Evolutionary conservation across 495 filamentous ascomycete species (phyloP), one percentile per base, ranked within the genome.

Genomic region (Penicillium samsonianum): DNA sequence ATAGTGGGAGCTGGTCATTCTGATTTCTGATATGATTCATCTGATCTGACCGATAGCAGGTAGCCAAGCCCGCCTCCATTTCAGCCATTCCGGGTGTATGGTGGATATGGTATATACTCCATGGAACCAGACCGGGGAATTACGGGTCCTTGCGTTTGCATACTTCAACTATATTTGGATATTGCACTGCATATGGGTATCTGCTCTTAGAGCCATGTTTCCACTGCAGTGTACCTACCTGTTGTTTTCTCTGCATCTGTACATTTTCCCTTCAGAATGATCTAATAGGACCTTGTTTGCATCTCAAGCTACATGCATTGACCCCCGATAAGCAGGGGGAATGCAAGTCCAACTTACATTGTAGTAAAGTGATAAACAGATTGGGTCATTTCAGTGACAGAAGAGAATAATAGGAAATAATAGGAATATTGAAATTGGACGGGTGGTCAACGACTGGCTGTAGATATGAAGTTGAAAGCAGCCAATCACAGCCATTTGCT

Each of bases 11-110:
- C 35, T 62, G 61, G 63, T 65, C 64, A 67, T 59, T 31, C 23
- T 59, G 17, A 68, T 65, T 69, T 50, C 45, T 65, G 57, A 35
- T 56, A 57, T 65, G 65, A 63, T 62, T 67, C 50, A 65, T 61
- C 55, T 61, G 48, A 49, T 59, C 40, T 56, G 35, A 57, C 52
- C 43, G 63, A 64, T 70, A 64, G 44, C 46, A 54, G 40, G 7
- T 20, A 44, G 67, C 62, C 65, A 66, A 68, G 63, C 14, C 48
- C 45, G 57, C 30, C 61, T 58, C 25, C 43, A 35, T 33, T 44
- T 51, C 56, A 59, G 56, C 58, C 60, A 64, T 57, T 45, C 53
- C 46, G 37, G 55, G 46, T 53, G 47, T 5, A 49, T 33, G 35
- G 54, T 20, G 33, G 25, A 35, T 53, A 33, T 55, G 57, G 63